Evolutionary conservation across 2,329 filamentous ascomycete genomes (phyloP).

Genomic region (Epichloe sylvatica): DNA sequence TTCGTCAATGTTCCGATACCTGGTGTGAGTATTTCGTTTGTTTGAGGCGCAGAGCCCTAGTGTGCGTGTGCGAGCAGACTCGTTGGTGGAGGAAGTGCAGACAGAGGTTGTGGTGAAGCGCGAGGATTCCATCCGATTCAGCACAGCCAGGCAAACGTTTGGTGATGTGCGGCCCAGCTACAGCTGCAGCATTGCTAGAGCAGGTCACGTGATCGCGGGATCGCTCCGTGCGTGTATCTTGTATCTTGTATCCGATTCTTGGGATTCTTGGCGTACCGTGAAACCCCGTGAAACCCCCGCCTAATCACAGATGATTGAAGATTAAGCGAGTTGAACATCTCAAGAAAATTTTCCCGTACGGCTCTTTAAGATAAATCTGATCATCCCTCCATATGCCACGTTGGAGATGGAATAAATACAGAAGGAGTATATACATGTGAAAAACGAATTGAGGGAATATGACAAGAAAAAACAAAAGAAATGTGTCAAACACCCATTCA

Average conservation of each 20-base stretch:
- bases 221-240: constrained; percentile 4
- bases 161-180: constrained; percentile 17
- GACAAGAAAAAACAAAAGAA: not conserved
- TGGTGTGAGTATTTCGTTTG: not conserved
- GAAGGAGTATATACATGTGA: not conserved
- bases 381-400: not conserved
- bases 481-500: not conserved
- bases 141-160: constrained; percentile 6
- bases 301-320: too few relatives aligned
- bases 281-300: too few relatives aligned
- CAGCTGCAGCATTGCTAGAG: constrained; percentile 10
- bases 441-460: not conserved
- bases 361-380: not conserved
- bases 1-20: not conserved
- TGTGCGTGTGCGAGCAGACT: constrained; percentile 3
- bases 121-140: constrained; percentile 1
- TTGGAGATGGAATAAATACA: not conserved
- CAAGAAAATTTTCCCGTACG: not conserved
- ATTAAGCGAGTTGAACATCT: not conserved
- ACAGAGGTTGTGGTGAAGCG: constrained; percentile 1
- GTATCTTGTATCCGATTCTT: too few relatives aligned
- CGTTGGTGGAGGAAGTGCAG: constrained; percentile 4
- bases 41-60: constrained; percentile 9
- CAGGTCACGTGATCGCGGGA: constrained; percentile 23
- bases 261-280: not conserved